phyloP scores from a whole-genome alignment of 2,329 filamentous ascomycete species.

The Diaporthe destruens region DNA sequence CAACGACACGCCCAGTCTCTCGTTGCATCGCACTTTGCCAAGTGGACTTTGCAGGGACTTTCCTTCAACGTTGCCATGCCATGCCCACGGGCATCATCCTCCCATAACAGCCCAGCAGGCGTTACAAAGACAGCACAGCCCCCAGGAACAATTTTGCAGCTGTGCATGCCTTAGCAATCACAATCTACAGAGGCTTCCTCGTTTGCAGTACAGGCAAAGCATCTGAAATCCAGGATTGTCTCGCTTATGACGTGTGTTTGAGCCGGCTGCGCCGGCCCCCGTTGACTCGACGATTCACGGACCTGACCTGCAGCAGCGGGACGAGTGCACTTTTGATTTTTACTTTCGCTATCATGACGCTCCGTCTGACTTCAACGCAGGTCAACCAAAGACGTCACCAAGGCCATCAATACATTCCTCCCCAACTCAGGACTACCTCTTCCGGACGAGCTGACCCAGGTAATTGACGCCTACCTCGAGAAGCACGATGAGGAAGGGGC shows the following conservation, averaged over 20 bases:
- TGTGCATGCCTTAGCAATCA: no score
- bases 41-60: slow-evolving; percentile 18
- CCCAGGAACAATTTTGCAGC: not conserved
- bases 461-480: slow-evolving; percentile 76
- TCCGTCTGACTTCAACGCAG: slow-evolving; percentile 50
- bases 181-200: not conserved
- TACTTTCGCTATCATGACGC: not conserved
- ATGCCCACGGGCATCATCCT: not conserved
- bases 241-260: not conserved
- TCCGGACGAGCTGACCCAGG: slow-evolving; percentile 72
- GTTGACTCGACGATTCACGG: not conserved
- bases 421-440: slow-evolving; percentile 69
- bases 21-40: slow-evolving; percentile 1
- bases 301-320: not conserved
- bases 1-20: not conserved
- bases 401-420: slow-evolving; percentile 66
- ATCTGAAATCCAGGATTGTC: not conserved
- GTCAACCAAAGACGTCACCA: slow-evolving; percentile 72
- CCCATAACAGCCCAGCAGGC: not conserved
- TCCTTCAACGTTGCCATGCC: not conserved
- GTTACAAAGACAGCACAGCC: not conserved
- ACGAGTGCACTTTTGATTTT: not conserved
- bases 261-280: no score
- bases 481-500: slow-evolving; percentile 77
- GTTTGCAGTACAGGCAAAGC: not conserved